Conservation (phyloP, 768 basidiomycete genomes). For the Rhodotorula paludigena region DNA sequence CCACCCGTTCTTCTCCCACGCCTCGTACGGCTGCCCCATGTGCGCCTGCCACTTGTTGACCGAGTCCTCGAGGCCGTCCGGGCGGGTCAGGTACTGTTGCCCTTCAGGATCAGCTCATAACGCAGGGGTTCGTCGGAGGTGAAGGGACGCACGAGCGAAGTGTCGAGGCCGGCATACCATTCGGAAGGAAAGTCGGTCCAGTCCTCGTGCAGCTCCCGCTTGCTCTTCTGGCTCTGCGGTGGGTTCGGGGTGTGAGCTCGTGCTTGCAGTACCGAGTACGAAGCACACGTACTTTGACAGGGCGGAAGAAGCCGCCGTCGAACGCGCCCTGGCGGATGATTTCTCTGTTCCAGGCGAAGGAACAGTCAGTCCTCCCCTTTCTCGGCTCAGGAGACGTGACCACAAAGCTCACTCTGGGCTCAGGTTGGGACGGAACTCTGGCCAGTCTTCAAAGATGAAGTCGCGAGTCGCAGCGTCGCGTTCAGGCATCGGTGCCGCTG, state of each 20-base stretch:
- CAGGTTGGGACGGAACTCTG: slow-evolving; percentile 22
- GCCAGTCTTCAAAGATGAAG: slow-evolving; percentile 16
- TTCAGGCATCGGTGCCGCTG: slow-evolving; percentile 16
- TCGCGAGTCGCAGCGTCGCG: slow-evolving; percentile 3
- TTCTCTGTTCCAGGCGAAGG: neutral
- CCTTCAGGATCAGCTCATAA: neutral
- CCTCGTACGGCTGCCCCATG: slow-evolving; percentile 26
- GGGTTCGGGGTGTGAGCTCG: neutral
- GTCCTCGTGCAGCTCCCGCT: slow-evolving; percentile 27
- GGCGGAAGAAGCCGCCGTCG: slow-evolving; percentile 27
- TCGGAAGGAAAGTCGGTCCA: slow-evolving; percentile 25
- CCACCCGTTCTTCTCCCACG: slow-evolving; percentile 32
- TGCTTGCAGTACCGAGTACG: no score
- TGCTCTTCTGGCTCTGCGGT: slow-evolving; percentile 6
- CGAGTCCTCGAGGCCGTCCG: slow-evolving; percentile 4
- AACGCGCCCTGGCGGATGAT: slow-evolving; percentile 18
- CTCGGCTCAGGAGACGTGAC: no score
- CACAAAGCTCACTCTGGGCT: neutral
- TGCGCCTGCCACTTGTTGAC: slow-evolving; percentile 26
- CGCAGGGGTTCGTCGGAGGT: neutral
- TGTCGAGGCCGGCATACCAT: slow-evolving; percentile 22
- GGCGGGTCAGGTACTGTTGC: slow-evolving; percentile 28
- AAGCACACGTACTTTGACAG: slow-evolving; percentile 8
- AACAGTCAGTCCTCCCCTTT: no score
- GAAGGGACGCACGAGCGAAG: slow-evolving; percentile 6